Evolutionary conservation across 495 filamentous ascomycete genomes (phyloP), one percentile per base, ranked within the genome.

Genomic region (Neurospora sp.): DNA sequence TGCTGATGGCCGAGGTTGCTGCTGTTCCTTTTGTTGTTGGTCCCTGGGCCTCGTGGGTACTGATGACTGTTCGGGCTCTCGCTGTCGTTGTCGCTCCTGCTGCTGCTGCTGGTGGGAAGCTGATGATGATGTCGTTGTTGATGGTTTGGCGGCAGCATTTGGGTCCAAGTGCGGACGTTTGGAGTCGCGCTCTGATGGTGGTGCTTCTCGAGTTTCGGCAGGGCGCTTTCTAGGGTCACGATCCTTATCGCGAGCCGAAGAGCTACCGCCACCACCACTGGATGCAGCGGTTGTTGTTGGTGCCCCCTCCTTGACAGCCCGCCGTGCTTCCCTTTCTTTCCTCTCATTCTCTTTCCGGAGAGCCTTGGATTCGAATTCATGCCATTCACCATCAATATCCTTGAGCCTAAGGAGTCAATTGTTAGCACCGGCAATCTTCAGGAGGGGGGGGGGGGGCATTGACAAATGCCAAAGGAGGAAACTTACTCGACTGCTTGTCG

Each of bases 331-430:
- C 79, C 90, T 89, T 69, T 93, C 89, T 73, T 89, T 87, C 74
- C 87, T 89, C 79, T 97, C 94, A 76, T 92, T 94, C 79, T 97
- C 94, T 75, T 94, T 95, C 48, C 96, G 89, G 17, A 96, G 86
- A 22, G 94, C 94, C 84, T 99, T 99, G 31, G 93, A 96, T 84
- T 99, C 96, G 78, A 98, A 97, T 78, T 99, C 96, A 76, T 99
- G 96, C 96, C 96, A 99, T 75, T 99, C 96, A 48, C 96, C 96
- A 78, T 94, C 88, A 31, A 98, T 87, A 74, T 92, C 87, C 73
- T 91, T 88, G 71, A 99, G 86, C 76, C 93, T 96, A 70, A 22
- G 48, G 39, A 45, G 35, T 9, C 10, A 27, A 70, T 69, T 69
- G 78, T 73, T 72, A 76, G 80, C 61, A 76, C 70, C 37, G 39